Evolutionary conservation across 208 protist genomes (phyloP), one percentile per base, ranked within the genome.

Genomic region (Trypanosoma cruzi): DNA sequence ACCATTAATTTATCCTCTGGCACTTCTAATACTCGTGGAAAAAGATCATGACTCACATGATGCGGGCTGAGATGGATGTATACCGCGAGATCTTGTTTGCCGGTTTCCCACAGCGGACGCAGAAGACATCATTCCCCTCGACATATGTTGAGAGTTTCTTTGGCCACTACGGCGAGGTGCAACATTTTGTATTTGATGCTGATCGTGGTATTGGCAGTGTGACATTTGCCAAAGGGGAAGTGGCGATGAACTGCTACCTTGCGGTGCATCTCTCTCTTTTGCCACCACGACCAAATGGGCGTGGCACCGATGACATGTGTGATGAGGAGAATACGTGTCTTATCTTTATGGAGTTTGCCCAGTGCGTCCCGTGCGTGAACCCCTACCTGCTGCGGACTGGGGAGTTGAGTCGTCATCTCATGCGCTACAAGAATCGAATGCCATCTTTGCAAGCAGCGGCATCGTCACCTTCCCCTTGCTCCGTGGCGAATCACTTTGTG

Each of bases 31-130:
- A 11, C 11, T 40, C 11, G 46, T 3, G 46, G 46, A 13, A 50
- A 14, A 50, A 20, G 46, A 24, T 5, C 14, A 20, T 49, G 1
- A 22, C 54, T 2, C 24, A 6, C 20, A 68, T 24, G 4, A 44
- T 18, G 1, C 28, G 4, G 3, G 20, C 37, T 1, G 18, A 2
- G 37, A 53, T 54, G 44, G 7, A 52, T 69, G 53, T 54, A 26
- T 69, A 60, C 75, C 71, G 74, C 56, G 82, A 94, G 63, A 14
- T 94, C 24, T 82, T 94, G 53, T 94, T 91, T 58, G 88, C 88
- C 4, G 88, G 88, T 11, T 88, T 94, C 48, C 82, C 73, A 0
- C 4, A 48, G 1, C 52, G 32, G 48, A 13, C 66, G 49, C 56
- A 53, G 13, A 0, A 37, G 42, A 18, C 44, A 31, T 20, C 59